Evolutionary conservation across 129 eudicot genomes (phyloP), one percentile per base, ranked within the genome.

Genomic region (Pittosporum tobira): DNA sequence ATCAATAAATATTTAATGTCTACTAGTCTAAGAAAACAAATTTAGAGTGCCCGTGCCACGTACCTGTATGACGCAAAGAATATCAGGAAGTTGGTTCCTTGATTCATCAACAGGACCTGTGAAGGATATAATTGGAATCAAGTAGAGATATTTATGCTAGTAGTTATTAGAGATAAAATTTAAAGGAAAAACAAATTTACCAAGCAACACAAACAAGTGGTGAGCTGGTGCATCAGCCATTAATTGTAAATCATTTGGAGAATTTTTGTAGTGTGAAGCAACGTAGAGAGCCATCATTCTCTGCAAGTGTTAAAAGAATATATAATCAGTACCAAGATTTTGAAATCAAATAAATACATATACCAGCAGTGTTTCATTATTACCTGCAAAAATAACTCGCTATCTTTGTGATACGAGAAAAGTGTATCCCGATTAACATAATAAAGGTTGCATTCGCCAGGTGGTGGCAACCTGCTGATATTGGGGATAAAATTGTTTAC

Each of bases 201-300:
- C 97, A 71, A 90, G 94, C 62, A 90, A 73, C 64, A 90, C 95
- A 69, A 90, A 90, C 69, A 90, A 69, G 79, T 83, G 97, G 78
- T 90, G 95, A 40, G 95, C 97, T 51, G 97, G 95, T 59, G 95
- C 95, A 76, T 90, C 97, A 61, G 97, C 95, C 87, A 90, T 75
- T 62, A 90, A 53, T 74, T 90, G 97, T 56, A 90, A 76, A 77
- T 90, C 97, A 73, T 86, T 82, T 36, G 97, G 97, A 59, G 97
- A 90, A 69, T 90, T 85, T 67, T 90, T 90, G 81, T 83, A 90
- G 77, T 90, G 97, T 71, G 97, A 90, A 24, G 97, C 97, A 76
- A 90, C 97, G 60, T 80, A 83, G 6, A 90, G 84, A 21, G 95
- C 95, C 97, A 90, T 90, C 97, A 90, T 90, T 64, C 97, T 65